Conservation (phyloP, 2,329 filamentous ascomycete species). For the Paecilomyces dactylethromorphus region DNA sequence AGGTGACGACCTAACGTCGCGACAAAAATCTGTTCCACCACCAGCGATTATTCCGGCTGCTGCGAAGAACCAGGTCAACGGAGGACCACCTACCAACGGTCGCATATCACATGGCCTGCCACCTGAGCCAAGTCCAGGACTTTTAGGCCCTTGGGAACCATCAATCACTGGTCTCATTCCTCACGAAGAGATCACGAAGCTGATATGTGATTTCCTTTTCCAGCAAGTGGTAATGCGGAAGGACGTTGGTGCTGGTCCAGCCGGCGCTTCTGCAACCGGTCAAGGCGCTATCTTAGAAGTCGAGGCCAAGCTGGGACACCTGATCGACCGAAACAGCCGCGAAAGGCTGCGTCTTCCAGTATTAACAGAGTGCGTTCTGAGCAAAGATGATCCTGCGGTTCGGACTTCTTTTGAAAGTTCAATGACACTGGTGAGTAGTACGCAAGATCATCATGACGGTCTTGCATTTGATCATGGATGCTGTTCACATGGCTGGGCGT, state of each 20-base stretch:
- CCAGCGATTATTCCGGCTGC: slow-evolving; percentile 11
- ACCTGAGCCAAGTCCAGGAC: slow-evolving; percentile 17
- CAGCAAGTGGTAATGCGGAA: slow-evolving; percentile 60
- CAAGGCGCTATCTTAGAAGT: slow-evolving; percentile 76
- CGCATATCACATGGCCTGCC: slow-evolving; percentile 12
- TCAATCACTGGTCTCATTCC: slow-evolving; percentile 65
- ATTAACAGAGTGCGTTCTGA: slow-evolving; percentile 63
- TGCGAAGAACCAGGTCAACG: slow-evolving; percentile 14
- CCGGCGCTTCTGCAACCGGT: slow-evolving; percentile 51
- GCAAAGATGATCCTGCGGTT: slow-evolving; percentile 44
- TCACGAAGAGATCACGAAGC: slow-evolving; percentile 66
- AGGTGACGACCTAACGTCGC: slow-evolving; percentile 12
- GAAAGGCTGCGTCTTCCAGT: slow-evolving; percentile 63
- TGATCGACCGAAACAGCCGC: slow-evolving; percentile 67
- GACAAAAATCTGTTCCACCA: slow-evolving; percentile 8
- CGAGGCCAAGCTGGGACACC: slow-evolving; percentile 83
- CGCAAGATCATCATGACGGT: neutral
- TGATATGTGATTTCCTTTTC: slow-evolving; percentile 77
- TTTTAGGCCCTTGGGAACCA: slow-evolving; percentile 42
- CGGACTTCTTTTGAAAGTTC: slow-evolving; percentile 71
- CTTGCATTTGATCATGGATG: neutral
- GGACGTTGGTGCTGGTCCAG: slow-evolving; percentile 52
- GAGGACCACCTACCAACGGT: slow-evolving; percentile 20
- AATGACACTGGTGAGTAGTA: slow-evolving; percentile 71
- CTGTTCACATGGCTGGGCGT: neutral